These are phyloP conservation scores for Eragrostis tef DNA, from an alignment of 202 grass and related monocot species.

Conservation along the genomic window DNA sequence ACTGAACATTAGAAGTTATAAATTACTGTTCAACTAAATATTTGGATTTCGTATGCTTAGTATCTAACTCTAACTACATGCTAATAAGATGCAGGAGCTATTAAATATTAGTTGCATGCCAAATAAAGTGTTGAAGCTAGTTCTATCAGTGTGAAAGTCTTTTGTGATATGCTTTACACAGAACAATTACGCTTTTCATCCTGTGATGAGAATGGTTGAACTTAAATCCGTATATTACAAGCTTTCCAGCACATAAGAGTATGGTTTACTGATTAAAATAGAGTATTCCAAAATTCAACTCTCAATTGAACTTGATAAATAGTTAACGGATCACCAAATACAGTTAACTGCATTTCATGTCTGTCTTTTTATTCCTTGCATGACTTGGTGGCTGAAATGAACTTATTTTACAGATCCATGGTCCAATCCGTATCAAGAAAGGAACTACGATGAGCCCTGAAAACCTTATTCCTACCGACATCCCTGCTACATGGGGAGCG, in stretches of 20 bases:
- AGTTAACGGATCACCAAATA: background rate
- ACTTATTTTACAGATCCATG: conserved; percentile 54
- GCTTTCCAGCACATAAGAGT: no score
- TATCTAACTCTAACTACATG: background rate
- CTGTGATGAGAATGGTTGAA: no score
- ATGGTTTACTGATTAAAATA: no score
- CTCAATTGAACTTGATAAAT: no score
- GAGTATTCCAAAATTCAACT: no score
- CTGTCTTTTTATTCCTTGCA: no score
- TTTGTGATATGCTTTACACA: background rate
- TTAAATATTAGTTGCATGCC: background rate
- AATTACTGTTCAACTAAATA: background rate
- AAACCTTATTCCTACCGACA: conserved; percentile 57
- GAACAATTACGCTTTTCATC: no score
- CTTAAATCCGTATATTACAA: no score
- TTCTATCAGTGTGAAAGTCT: background rate
- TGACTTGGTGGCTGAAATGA: no score
- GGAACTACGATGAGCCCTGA: conserved; percentile 46
- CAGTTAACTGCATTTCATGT: no score
- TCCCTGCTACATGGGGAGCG: conserved; percentile 70
- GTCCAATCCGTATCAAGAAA: conserved; percentile 60
- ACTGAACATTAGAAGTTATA: conserved; percentile 17
- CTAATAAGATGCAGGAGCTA: background rate
- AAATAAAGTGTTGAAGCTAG: background rate
- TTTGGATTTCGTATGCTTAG: background rate